Conservation (phyloP, 768 basidiomycete species). For the Strobilomyces echinocephalus region DNA sequence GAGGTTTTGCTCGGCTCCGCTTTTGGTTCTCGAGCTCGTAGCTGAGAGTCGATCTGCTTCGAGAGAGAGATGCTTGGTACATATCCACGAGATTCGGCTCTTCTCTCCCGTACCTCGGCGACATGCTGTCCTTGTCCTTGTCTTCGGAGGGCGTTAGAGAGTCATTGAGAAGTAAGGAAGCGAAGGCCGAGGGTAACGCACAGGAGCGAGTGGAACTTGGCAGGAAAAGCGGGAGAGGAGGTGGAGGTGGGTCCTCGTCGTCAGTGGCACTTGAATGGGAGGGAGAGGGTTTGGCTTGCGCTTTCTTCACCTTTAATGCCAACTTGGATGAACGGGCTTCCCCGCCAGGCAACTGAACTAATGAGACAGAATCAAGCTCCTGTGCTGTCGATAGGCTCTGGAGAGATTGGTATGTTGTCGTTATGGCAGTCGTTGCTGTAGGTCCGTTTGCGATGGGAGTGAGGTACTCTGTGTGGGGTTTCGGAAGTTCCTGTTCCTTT, state of each 20-base stretch:
- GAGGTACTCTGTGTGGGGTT: conserved; percentile 60
- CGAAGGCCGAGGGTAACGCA: conserved; percentile 77
- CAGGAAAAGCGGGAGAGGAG: conserved; percentile 54
- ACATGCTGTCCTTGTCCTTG: conserved; percentile 30
- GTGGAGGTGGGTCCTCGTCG: conserved; percentile 34
- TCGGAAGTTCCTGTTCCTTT: conserved; percentile 37
- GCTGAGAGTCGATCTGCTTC: conserved; percentile 28
- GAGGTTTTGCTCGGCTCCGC: conserved; percentile 5
- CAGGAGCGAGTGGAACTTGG: conserved; percentile 49
- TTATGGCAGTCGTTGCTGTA: conserved; percentile 81
- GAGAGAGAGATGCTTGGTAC: conserved; percentile 27
- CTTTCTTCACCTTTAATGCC: conserved; percentile 66
- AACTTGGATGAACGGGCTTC: conserved; percentile 63
- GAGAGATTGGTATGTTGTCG: conserved; percentile 72
- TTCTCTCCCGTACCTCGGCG: conserved; percentile 31
- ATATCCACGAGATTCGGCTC: conserved; percentile 25
- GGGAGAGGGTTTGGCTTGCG: conserved; percentile 40
- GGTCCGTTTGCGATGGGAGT: conserved; percentile 79
- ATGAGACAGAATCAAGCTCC: conserved; percentile 17
- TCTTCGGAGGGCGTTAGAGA: conserved; percentile 36
- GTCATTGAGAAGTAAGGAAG: conserved; percentile 63
- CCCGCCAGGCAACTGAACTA: conserved; percentile 29
- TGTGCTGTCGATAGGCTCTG: conserved; percentile 47
- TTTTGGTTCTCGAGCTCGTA: conserved; percentile 9
- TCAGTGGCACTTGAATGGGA: conserved; percentile 33